Percentiles rank a stretch among this genome's conserved stretches.
phyloP scores from a whole-genome alignment of 2,329 filamentous ascomycete genomes.

The Trichoderma hamatum region DNA sequence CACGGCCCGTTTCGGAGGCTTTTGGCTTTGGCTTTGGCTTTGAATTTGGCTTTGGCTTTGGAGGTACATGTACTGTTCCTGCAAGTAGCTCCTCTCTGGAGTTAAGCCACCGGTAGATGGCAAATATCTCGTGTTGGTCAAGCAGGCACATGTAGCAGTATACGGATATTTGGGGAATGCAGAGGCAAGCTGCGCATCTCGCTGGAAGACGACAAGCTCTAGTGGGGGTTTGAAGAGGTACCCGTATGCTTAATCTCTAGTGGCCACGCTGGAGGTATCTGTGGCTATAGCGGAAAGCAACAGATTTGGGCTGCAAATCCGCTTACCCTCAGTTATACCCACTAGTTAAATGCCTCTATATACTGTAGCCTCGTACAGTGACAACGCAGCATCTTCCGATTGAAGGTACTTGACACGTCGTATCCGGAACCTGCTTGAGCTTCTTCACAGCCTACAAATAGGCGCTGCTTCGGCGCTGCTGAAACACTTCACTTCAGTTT shows the following conservation, averaged over 20 bases:
- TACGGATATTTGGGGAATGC: background rate
- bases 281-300: background rate
- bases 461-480: background rate
- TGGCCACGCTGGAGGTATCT: background rate
- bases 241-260: background rate
- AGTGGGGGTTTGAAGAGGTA: background rate
- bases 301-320: background rate
- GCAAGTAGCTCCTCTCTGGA: background rate
- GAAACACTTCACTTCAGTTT: background rate
- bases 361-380: background rate
- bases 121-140: too few species aligned
- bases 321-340: background rate
- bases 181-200: background rate
- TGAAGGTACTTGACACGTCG: background rate
- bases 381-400: background rate
- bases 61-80: background rate
- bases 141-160: background rate
- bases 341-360: too few species aligned
- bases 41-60: background rate
- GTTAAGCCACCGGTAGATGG: background rate
- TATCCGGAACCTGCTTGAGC: background rate
- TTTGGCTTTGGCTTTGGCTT: background rate
- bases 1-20: slow-evolving; percentile 8
- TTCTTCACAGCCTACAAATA: background rate
- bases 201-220: background rate